Conservation (phyloP, 208 protist genomes). For the Crithidia acanthocephali region DNA sequence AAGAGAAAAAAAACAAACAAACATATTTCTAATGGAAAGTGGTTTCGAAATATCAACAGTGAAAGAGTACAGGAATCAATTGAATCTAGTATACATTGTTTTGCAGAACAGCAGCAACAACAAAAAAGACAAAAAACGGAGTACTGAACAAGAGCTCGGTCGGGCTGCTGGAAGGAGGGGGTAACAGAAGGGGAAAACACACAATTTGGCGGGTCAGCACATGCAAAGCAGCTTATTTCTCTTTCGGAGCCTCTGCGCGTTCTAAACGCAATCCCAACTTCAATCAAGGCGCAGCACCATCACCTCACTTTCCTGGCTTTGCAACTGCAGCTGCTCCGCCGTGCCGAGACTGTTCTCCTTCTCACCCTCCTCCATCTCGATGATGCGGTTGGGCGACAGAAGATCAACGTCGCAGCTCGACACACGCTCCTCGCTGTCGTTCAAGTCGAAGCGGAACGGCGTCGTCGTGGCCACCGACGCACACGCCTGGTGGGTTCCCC, state of each 20-base stretch:
- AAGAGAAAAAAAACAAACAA: background rate
- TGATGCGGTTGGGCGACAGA: background rate
- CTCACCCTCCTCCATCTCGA: background rate
- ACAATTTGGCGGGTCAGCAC: no score
- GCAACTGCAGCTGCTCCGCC: background rate
- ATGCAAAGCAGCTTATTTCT: background rate
- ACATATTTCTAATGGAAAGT: no score
- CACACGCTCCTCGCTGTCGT: background rate
- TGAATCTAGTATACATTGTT: no score
- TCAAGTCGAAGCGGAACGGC: background rate
- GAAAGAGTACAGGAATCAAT: no score
- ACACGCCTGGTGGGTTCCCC: background rate
- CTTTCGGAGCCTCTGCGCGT: background rate
- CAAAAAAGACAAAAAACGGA: no score
- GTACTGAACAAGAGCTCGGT: no score
- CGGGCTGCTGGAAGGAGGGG: no score
- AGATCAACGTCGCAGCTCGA: slow-evolving; percentile 5
- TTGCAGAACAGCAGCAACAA: no score
- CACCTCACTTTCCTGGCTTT: slow-evolving; percentile 8
- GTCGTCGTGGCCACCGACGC: background rate
- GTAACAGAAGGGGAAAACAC: no score
- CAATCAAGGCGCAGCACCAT: slow-evolving; percentile 27
- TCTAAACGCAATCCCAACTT: background rate
- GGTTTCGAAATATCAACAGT: no score
- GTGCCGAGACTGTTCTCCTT: background rate